Evolutionary conservation across 1,139 yeast genomes (phyloP).

Genomic region (Taiozyma onychis): DNA sequence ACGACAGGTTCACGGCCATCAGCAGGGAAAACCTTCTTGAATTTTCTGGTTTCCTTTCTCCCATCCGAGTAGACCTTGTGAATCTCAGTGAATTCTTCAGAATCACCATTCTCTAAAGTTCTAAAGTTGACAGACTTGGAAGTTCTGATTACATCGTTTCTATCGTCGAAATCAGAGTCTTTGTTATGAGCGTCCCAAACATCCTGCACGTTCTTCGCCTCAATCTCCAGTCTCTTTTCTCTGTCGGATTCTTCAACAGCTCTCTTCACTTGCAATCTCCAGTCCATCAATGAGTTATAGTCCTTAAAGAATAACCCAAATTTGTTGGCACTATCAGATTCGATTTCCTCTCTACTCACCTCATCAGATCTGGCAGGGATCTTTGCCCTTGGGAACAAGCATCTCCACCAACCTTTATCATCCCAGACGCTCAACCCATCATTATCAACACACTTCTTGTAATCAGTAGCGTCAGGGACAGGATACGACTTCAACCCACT

Average conservation of each 20-base stretch:
- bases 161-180: constrained; percentile 18
- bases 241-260: constrained; percentile 30
- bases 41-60: constrained; percentile 36
- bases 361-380: constrained; percentile 25
- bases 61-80: constrained; percentile 65
- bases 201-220: constrained; percentile 17
- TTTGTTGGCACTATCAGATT: constrained; percentile 30
- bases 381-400: constrained; percentile 61
- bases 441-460: constrained; percentile 54
- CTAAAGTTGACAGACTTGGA: constrained; percentile 41
- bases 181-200: constrained; percentile 24
- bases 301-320: constrained; percentile 51
- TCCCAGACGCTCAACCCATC: constrained; percentile 79
- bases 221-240: constrained; percentile 10
- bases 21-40: constrained; percentile 33
- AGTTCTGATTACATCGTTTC: constrained; percentile 43
- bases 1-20: constrained; percentile 29
- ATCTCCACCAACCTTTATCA: constrained; percentile 76
- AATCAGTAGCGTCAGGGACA: constrained; percentile 56
- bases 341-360: constrained; percentile 48
- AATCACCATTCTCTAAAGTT: constrained; percentile 47
- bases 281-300: constrained; percentile 58
- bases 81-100: constrained; percentile 46
- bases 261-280: constrained; percentile 56
- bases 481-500: constrained; percentile 52